Percentiles rank a stretch among this genome's conserved stretches.
Evolutionary conservation across 192 early-diverging fungal species (phyloP).

Genomic region (Umbelopsis ramanniana): DNA sequence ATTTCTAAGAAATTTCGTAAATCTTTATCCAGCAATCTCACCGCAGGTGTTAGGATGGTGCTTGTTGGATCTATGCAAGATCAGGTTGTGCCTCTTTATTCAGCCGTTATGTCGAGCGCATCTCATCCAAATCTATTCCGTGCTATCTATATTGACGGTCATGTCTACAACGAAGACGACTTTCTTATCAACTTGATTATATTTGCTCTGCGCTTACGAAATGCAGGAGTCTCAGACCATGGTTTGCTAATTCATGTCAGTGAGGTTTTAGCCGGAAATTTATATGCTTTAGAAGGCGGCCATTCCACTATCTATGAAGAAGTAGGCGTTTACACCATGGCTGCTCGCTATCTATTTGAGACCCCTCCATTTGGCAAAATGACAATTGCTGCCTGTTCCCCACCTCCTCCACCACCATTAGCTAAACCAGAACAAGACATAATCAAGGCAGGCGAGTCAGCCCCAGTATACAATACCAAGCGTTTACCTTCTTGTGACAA

Average conservation of each 20-base stretch:
- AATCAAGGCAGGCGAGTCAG: neutral
- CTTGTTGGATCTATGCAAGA: constrained; percentile 91
- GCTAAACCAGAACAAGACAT: constrained; percentile 4
- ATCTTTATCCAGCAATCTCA: constrained; percentile 69
- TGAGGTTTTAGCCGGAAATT: constrained; percentile 83
- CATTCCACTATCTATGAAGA: constrained; percentile 96
- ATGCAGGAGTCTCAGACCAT: constrained; percentile 87
- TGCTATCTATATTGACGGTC: constrained; percentile 88
- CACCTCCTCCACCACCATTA: constrained; percentile 15
- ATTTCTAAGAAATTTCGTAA: constrained; percentile 75
- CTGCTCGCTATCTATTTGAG: constrained; percentile 53
- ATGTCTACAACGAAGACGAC: constrained; percentile 76
- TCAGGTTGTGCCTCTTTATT: constrained; percentile 93
- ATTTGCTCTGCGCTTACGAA: constrained; percentile 86
- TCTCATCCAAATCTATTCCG: constrained; percentile 86
- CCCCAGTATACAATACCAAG: neutral
- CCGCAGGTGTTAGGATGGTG: constrained; percentile 72
- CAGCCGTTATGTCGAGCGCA: constrained; percentile 68
- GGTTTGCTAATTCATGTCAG: constrained; percentile 85
- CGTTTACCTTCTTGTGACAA: neutral
- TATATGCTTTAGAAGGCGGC: constrained; percentile 86
- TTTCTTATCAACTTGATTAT: constrained; percentile 88
- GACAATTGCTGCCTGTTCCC: neutral
- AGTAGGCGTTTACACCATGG: constrained; percentile 76
- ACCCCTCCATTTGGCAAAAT: constrained; percentile 44